Evolutionary conservation across 257 asterid species (phyloP), one percentile per base, ranked within the genome.

Genomic region (Anisodus tanguticus): DNA sequence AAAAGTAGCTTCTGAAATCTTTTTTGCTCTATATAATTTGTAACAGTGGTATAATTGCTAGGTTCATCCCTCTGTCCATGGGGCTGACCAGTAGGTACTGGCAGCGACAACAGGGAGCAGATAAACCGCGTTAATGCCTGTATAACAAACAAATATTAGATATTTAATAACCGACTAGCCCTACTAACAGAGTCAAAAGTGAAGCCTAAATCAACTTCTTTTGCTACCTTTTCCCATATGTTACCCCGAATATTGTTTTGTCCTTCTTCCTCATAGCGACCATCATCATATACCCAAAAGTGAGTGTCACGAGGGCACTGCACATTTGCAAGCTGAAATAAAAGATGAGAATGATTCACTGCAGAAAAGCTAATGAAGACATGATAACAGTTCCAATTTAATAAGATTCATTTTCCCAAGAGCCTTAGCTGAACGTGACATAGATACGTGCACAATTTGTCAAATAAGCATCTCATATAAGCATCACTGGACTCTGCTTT

Each of bases 241-340:
- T 94, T 93, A 80, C 99, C 99, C 89, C 97, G 86, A 89, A 96
- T 96, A 84, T 96, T 94, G 87, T 94, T 96, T 91, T 94, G 97
- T 68, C 99, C 99, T 94, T 96, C 98, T 86, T 93, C 98, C 89
- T 96, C 99, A 53, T 96, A 94, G 31, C 97, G 96, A 41, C 99
- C 97, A 84, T 93, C 98, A 86, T 96, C 97, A 86, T 94, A 94
- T 85, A 96, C 97, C 99, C 97, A 93, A 85, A 96, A 96, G 86
- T 93, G 99, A 80, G 99, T 94, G 85, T 96, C 98, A 53, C 99
- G 97, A 86, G 98, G 99, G 82, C 99, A 94, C 86, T 96, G 98
- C 84, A 94, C 99, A 15, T 91, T 92, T 70, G 98, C 99, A 80
- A 94, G 91, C 98, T 95, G 94, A 84, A 76, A 72, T 19, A 84